These are phyloP conservation scores for Aspergillus avenaceus DNA, from an alignment of 495 filamentous ascomycete genomes.

Conservation along the genomic window DNA sequence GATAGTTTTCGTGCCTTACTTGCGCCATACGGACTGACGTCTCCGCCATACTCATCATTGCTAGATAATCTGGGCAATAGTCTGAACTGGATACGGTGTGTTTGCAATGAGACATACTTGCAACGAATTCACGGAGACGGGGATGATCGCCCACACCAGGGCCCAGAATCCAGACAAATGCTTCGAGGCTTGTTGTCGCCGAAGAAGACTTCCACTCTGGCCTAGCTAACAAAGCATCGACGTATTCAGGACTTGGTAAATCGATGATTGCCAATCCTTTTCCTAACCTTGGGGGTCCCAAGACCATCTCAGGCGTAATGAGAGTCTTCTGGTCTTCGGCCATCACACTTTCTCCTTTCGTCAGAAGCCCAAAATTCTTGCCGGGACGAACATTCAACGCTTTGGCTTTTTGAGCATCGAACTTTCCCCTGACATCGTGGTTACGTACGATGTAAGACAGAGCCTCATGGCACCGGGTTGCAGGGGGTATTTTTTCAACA, in stretches of 20 bases:
- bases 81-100: slow-evolving; percentile 75
- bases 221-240: slow-evolving; percentile 61
- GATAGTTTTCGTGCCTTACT: slow-evolving; percentile 66
- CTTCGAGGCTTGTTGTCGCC: slow-evolving; percentile 62
- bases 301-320: slow-evolving; percentile 65
- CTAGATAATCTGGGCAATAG: slow-evolving; percentile 66
- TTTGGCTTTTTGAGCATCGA: slow-evolving; percentile 59
- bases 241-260: slow-evolving; percentile 61
- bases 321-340: slow-evolving; percentile 50
- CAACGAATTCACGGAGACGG: slow-evolving; percentile 64
- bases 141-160: slow-evolving; percentile 58
- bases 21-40: slow-evolving; percentile 62
- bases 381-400: slow-evolving; percentile 52
- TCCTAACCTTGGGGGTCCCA: slow-evolving; percentile 50
- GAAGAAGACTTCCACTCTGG: slow-evolving; percentile 66
- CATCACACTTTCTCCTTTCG: slow-evolving; percentile 51
- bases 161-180: slow-evolving; percentile 79
- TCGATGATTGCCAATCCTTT: slow-evolving; percentile 77
- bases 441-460: slow-evolving; percentile 81
- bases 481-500: slow-evolving; percentile 59
- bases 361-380: slow-evolving; percentile 49
- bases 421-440: slow-evolving; percentile 74
- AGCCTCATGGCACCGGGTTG: slow-evolving; percentile 58
- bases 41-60: slow-evolving; percentile 57
- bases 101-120: slow-evolving; percentile 50